phyloP scores from a whole-genome alignment of 345 rosid genomes.

The Cardiospermum halicacabum region DNA sequence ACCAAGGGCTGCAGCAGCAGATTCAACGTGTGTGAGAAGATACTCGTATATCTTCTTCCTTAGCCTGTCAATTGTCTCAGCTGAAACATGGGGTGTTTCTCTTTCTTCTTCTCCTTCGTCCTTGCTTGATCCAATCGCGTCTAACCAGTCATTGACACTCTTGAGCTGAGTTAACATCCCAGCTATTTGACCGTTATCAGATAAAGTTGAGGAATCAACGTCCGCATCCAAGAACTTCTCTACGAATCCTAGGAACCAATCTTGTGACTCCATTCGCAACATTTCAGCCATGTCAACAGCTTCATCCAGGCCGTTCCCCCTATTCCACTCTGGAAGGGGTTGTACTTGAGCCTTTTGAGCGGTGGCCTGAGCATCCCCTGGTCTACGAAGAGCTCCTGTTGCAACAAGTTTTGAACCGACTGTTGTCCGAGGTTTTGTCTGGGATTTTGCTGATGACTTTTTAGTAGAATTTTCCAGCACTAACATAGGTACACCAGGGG shows the following conservation, averaged over 20 bases:
- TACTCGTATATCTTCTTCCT: conserved; percentile 88
- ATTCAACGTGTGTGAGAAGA: conserved; percentile 86
- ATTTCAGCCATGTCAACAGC: conserved; percentile 69
- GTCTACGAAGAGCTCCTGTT: conserved; percentile 58
- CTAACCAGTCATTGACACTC: conserved; percentile 94
- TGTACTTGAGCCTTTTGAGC: conserved; percentile 43
- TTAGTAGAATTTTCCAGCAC: conserved; percentile 51
- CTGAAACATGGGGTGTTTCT: conserved; percentile 44
- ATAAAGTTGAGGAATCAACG: conserved; percentile 47
- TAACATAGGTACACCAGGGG: conserved; percentile 45
- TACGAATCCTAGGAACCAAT: conserved; percentile 89
- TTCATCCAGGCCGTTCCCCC: conserved; percentile 62
- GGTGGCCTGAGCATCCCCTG: conserved; percentile 35
- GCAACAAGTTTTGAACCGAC: conserved; percentile 71
- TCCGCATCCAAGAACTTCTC: conserved; percentile 88
- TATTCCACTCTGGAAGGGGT: conserved; percentile 69
- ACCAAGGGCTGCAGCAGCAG: conserved; percentile 91
- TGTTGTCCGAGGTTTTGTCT: conserved; percentile 40
- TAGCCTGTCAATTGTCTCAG: conserved; percentile 61
- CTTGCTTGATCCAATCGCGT: conserved; percentile 55
- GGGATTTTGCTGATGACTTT: conserved; percentile 41
- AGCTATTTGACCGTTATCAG: conserved; percentile 78
- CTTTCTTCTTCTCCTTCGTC: conserved; percentile 55
- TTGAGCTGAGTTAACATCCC: conserved; percentile 92
- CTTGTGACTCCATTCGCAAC: conserved; percentile 72